These are phyloP conservation scores for Phytophthora europaea DNA, from an alignment of 352 stramenopile species.

Conservation along the genomic window DNA sequence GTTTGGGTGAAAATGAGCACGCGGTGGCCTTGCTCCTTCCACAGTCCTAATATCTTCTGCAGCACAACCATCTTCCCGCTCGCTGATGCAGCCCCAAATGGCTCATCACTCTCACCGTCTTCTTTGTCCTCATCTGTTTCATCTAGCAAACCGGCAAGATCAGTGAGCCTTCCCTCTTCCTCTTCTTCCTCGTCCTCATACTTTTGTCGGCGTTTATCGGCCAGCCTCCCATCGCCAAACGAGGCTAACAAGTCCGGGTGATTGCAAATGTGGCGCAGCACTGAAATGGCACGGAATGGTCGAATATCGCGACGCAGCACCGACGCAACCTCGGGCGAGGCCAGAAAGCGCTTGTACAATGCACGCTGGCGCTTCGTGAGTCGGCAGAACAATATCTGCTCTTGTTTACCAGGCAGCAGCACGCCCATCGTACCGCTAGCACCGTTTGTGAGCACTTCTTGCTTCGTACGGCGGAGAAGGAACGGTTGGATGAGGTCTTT, in stretches of 20 bases:
- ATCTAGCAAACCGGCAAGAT: constrained; percentile 22
- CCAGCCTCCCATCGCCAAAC: constrained; percentile 50
- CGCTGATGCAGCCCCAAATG: constrained; percentile 63
- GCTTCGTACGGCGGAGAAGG: constrained; percentile 95
- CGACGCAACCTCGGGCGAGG: constrained; percentile 93
- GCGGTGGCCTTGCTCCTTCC: constrained; percentile 96
- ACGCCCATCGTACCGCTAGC: constrained; percentile 14
- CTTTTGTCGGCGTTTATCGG: constrained; percentile 36
- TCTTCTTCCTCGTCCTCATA: constrained; percentile 33
- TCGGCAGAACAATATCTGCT: constrained; percentile 98
- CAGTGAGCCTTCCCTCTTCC: not conserved
- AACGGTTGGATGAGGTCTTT: constrained; percentile 98
- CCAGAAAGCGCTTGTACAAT: constrained; percentile 94
- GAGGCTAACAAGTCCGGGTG: constrained; percentile 95
- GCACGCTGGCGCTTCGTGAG: constrained; percentile 91
- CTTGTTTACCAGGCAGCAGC: constrained; percentile 96
- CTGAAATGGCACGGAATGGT: constrained; percentile 93
- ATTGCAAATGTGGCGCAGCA: constrained; percentile 99
- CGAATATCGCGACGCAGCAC: constrained; percentile 88
- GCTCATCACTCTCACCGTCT: constrained; percentile 27
- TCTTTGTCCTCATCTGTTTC: constrained; percentile 32
- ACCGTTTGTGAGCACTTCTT: constrained; percentile 90
- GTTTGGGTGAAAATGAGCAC: constrained; percentile 99
- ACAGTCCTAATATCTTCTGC: constrained; percentile 95
- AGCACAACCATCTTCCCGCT: constrained; percentile 98